These are phyloP conservation scores for Rhynchospora pubera DNA, from an alignment of 176 grass and related monocot genomes.

Conservation along the genomic window DNA sequence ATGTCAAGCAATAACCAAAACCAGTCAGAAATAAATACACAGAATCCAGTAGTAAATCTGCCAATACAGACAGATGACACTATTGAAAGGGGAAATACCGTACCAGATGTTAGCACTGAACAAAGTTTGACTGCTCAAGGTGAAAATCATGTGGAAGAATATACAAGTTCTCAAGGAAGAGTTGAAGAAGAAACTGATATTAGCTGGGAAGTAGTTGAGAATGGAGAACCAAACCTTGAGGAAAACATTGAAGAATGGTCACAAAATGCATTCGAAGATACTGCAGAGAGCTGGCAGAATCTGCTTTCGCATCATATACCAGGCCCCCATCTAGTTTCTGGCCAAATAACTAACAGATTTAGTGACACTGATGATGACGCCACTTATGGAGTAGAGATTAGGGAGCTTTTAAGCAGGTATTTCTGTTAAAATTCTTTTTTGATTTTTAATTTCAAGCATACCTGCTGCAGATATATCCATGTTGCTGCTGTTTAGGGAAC, in stretches of 20 bases:
- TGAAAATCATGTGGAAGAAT: conserved; percentile 21
- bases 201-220: conserved; percentile 25
- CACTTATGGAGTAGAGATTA: conserved; percentile 70
- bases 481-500: neutral
- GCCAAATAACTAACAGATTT: conserved; percentile 38
- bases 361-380: conserved; percentile 49
- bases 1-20: neutral
- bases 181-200: conserved; percentile 8
- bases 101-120: neutral
- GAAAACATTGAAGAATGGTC: conserved; percentile 55
- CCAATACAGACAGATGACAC: conserved; percentile 3
- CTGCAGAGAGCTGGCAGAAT: conserved; percentile 41
- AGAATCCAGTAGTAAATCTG: conserved; percentile 8
- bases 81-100: neutral
- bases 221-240: conserved; percentile 23
- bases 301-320: conserved; percentile 10
- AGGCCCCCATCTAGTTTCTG: conserved; percentile 21
- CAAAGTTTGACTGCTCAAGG: conserved; percentile 21
- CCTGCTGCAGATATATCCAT: neutral
- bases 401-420: conserved; percentile 82
- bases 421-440: neutral
- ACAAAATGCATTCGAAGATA: conserved; percentile 40
- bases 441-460: neutral
- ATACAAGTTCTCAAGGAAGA: conserved; percentile 23
- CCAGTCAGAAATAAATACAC: neutral